A percentile compares a stretch with the other conserved stretches of the same genome.
Conservation (phyloP, 441 rosid species). For the Syzygium syzygioides region DNA sequence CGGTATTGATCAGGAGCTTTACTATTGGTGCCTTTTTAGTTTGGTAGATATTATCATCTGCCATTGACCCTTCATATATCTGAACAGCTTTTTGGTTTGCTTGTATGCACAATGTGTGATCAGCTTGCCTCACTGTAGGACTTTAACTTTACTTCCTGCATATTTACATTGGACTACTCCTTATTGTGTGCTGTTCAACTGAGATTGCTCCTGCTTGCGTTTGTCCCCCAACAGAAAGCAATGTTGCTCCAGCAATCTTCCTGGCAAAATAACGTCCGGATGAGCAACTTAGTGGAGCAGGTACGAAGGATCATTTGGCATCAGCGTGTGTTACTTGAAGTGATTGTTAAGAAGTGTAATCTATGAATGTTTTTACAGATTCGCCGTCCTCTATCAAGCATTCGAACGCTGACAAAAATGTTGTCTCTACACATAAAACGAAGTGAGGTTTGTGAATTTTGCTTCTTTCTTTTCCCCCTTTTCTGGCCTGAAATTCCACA, state of each 20-base stretch:
- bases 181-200: neutral
- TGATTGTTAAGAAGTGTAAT: neutral
- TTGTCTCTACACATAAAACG: constrained; percentile 58
- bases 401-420: constrained; percentile 73
- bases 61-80: neutral
- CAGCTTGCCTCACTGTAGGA: neutral
- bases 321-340: neutral
- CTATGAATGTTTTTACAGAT: constrained; percentile 36
- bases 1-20: neutral
- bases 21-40: neutral
- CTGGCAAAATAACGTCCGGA: constrained; percentile 84
- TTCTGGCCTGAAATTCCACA: neutral
- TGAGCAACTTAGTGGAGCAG: constrained; percentile 86
- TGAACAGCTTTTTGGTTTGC: neutral
- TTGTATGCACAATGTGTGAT: neutral
- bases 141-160: neutral
- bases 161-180: neutral
- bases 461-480: neutral
- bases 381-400: constrained; percentile 76
- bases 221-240: constrained; percentile 43
- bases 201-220: neutral
- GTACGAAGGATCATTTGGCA: constrained; percentile 21
- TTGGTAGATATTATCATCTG: neutral
- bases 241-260: constrained; percentile 78
- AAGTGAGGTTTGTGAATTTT: constrained; percentile 53